Percentiles rank a stretch among this genome's conserved stretches.
Evolutionary conservation across 257 asterid species (phyloP).

Genomic region (Vinca minor): DNA sequence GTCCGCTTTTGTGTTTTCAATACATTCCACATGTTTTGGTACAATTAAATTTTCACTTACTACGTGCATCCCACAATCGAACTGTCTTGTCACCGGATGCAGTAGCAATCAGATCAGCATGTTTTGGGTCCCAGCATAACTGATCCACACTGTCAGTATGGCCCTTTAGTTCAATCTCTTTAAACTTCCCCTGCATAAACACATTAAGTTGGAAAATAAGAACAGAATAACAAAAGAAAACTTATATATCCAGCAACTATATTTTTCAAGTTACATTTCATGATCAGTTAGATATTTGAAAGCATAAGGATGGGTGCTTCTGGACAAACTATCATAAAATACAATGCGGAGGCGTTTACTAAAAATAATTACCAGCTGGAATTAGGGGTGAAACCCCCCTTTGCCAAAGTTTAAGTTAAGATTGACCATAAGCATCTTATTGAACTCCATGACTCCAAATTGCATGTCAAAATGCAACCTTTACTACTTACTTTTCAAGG

Average conservation of each 20-base stretch:
- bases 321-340: neutral
- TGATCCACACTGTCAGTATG: constrained; percentile 97
- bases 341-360: neutral
- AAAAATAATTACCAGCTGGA: neutral
- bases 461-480: neutral
- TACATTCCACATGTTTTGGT: neutral
- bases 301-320: neutral
- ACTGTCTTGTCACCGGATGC: constrained; percentile 99
- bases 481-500: too few species aligned
- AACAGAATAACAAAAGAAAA: neutral
- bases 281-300: neutral
- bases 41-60: constrained; percentile 37
- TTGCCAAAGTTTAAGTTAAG: neutral
- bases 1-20: neutral
- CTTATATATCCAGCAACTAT: neutral
- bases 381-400: neutral
- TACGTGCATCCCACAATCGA: constrained; percentile 98
- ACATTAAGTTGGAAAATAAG: constrained; percentile 3
- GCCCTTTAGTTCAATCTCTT: constrained; percentile 90
- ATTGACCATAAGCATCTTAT: too few species aligned
- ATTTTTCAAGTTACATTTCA: neutral
- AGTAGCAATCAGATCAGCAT: constrained; percentile 90
- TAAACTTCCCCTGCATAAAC: constrained; percentile 60
- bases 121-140: constrained; percentile 98
- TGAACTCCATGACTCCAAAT: neutral